Conservation (phyloP, 352 stramenopile species). For the Globisporangium abappressorium region DNA sequence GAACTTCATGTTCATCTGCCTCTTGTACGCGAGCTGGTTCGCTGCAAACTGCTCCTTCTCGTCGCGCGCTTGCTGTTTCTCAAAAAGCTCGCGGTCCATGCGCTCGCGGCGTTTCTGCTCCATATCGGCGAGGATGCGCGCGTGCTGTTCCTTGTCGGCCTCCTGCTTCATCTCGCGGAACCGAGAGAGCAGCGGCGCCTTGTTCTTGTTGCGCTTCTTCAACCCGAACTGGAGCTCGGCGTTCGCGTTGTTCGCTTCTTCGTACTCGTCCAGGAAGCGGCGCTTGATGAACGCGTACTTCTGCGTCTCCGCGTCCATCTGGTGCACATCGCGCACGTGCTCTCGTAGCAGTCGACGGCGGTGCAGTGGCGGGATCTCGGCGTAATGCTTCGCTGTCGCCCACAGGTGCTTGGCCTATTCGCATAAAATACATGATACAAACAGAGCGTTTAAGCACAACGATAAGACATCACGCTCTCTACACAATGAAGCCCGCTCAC, state of each 20-base stretch:
- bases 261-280: slow-evolving; percentile 36
- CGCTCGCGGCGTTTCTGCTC: slow-evolving; percentile 38
- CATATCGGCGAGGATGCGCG: slow-evolving; percentile 32
- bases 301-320: slow-evolving; percentile 56
- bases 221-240: slow-evolving; percentile 47
- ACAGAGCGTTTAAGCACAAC: not conserved
- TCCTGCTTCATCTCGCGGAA: slow-evolving; percentile 51
- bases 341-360: slow-evolving; percentile 53
- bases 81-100: slow-evolving; percentile 34
- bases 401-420: slow-evolving; percentile 38
- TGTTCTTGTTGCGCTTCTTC: slow-evolving; percentile 55
- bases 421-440: not conserved
- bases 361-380: slow-evolving; percentile 55
- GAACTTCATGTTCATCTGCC: slow-evolving; percentile 61
- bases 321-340: slow-evolving; percentile 52
- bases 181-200: slow-evolving; percentile 48
- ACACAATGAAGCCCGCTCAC: slow-evolving; percentile 4
- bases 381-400: slow-evolving; percentile 42
- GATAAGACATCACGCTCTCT: not conserved
- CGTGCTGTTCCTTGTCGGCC: slow-evolving; percentile 36
- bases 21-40: slow-evolving; percentile 27
- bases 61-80: slow-evolving; percentile 29
- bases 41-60: slow-evolving; percentile 23
- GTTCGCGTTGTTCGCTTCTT: slow-evolving; percentile 34
- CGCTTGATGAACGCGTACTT: slow-evolving; percentile 54